These are phyloP conservation scores for Ganoderma multipileum DNA, from an alignment of 1,284 basidiomycete species.

Conservation along the genomic window DNA sequence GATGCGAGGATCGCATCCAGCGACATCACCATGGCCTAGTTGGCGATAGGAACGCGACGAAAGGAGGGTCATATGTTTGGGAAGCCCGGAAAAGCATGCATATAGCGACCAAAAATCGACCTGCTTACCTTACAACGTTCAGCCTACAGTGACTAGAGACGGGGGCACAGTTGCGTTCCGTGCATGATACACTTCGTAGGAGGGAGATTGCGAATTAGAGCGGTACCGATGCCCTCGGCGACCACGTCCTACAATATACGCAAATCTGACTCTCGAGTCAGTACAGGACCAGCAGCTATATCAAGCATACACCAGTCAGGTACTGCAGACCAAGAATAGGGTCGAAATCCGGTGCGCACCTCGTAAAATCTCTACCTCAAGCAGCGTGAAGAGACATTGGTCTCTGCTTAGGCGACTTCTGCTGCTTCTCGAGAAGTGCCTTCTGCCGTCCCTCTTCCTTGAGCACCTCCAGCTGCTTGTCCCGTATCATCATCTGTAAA, in stretches of 20 bases:
- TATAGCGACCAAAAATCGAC: not conserved
- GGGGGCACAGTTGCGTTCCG: not conserved
- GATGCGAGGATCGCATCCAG: not conserved
- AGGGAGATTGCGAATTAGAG: not conserved
- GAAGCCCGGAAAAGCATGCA: not conserved
- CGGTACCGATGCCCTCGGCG: not conserved
- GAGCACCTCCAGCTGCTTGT: constrained; percentile 26
- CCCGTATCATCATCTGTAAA: constrained; percentile 62
- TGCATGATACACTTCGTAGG: not conserved
- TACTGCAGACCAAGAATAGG: not conserved
- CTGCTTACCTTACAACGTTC: not conserved
- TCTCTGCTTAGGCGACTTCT: not conserved
- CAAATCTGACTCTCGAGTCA: not conserved
- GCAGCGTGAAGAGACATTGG: not conserved
- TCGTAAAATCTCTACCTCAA: not conserved
- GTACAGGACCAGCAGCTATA: not conserved
- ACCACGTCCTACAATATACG: not conserved
- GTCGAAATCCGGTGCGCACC: not conserved
- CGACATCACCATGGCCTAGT: not conserved
- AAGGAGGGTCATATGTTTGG: not conserved
- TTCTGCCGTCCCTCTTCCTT: not conserved
- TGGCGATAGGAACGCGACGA: not conserved
- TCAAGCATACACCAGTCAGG: not conserved
- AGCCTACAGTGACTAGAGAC: not conserved
- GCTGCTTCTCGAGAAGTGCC: not conserved